phyloP scores from a whole-genome alignment of 345 rosid species.

The Eucalyptus shirleyi region DNA sequence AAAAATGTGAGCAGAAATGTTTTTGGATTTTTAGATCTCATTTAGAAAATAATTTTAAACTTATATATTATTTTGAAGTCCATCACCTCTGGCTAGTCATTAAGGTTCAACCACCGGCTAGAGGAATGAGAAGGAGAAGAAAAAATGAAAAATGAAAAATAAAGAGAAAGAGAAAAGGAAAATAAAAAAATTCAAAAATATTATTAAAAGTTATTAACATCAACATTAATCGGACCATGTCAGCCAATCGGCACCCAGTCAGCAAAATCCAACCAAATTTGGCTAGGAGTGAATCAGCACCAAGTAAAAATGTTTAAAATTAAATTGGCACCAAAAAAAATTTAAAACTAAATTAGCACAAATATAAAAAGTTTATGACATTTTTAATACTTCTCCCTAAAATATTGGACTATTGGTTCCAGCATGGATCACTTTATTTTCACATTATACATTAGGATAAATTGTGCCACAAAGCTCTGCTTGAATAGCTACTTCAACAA shows the following conservation, averaged over 20 bases:
- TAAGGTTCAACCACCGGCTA: rapidly evolving
- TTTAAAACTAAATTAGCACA: too few species aligned
- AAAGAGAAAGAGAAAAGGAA: too few species aligned
- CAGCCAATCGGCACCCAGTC: rapidly evolving
- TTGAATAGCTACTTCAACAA: neutral
- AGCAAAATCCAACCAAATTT: too few species aligned
- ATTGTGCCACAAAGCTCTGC: neutral
- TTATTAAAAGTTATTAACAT: rapidly evolving
- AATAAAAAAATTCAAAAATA: too few species aligned
- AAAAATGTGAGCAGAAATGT: neutral
- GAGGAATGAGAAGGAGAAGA: too few species aligned
- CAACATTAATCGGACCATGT: rapidly evolving
- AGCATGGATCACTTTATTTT: neutral
- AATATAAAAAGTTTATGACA: too few species aligned
- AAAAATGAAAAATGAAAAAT: too few species aligned
- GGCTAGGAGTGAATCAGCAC: rapidly evolving
- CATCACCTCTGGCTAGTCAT: rapidly evolving
- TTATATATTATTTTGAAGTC: neutral
- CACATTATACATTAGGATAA: neutral
- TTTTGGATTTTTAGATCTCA: neutral
- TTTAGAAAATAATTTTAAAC: neutral
- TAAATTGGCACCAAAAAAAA: too few species aligned
- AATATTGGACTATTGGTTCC: neutral
- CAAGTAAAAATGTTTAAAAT: too few species aligned
- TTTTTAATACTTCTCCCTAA: neutral